A percentile compares a stretch with the other conserved stretches of the same genome.
phyloP scores from a whole-genome alignment of 75 land plant genomes.

The Larix kaempferi region DNA sequence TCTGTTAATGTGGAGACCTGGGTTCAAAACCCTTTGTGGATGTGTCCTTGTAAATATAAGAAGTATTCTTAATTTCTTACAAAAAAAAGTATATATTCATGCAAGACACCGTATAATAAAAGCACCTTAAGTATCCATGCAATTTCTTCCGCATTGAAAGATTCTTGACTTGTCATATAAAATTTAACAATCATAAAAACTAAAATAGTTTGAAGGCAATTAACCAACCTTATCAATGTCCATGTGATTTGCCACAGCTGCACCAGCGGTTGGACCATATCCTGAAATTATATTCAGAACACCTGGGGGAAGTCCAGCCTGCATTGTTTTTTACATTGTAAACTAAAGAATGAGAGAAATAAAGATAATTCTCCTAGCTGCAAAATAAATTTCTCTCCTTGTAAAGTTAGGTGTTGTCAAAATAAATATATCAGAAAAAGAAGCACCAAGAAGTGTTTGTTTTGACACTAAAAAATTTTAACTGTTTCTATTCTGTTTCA shows the following conservation, averaged over 20 bases:
- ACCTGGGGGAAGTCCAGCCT: constrained; percentile 56
- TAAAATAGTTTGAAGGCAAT: too few species aligned
- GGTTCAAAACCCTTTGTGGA: too few species aligned
- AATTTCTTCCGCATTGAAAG: too few species aligned
- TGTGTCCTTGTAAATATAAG: too few species aligned
- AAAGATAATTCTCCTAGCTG: background rate
- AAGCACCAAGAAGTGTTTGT: background rate
- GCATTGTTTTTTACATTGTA: background rate
- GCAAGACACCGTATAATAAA: too few species aligned
- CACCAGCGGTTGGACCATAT: constrained; percentile 56
- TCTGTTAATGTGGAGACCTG: too few species aligned
- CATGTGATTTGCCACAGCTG: constrained; percentile 52
- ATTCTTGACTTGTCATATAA: too few species aligned
- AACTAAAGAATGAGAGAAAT: background rate
- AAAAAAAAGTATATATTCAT: too few species aligned
- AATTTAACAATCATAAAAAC: too few species aligned
- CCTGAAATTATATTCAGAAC: constrained; percentile 53
- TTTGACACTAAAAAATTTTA: background rate
- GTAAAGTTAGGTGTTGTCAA: background rate
- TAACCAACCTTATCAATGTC: constrained; percentile 46
- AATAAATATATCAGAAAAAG: background rate
- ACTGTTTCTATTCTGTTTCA: background rate
- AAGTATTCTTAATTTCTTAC: too few species aligned
- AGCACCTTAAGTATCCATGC: too few species aligned
- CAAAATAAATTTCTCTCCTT: background rate